Evolutionary conservation across 345 rosid species (phyloP), one percentile per base, ranked within the genome.

Genomic region (Rubroshorea leprosula): DNA sequence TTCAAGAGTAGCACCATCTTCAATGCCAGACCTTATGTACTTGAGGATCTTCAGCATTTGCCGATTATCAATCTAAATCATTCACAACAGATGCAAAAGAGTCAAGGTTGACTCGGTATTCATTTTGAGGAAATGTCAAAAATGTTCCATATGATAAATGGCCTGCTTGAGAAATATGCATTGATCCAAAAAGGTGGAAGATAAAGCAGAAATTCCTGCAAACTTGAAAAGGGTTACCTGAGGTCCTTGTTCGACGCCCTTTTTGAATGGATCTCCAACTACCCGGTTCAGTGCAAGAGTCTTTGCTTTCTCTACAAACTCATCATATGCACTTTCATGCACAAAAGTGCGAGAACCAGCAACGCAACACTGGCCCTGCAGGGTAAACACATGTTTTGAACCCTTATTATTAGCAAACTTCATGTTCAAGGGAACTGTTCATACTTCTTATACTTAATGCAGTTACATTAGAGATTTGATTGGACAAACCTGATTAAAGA

Each of bases 291-390:
- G 19, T 11, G 98, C 98, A 17, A 83, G 87, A 8, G 80, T 83
- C 76, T 76, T 89, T 41, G 98, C 82, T 76, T 92, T 92, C 80
- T 84, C 95, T 1, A 83, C 64, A 52, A 92, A 92, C 73, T 92
- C 93, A 64, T 92, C 95, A 27, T 92, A 89, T 16, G 84, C 65
- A 3, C 74, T 58, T 61, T 92, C 98, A 24, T 92, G 98, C 48
- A 92, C 98, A 64, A 47, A 92, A 16, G 98, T 92, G 51, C 98
- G 98, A 19, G 98, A 92, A 21, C 98, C 98, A 56, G 98, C 90
- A 61, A 85, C 78, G 46, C 98, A 92, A 73, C 96, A 86, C 75
- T 92, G 98, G 52, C 98, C 98, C 98, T 91, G 65, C 45, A 71
- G 53, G 55, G 68, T 27, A 9, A 27, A 49, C 5, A 54, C 41